phyloP scores from a whole-genome alignment of 106 monocot species.

The Ottelia alismoides region DNA sequence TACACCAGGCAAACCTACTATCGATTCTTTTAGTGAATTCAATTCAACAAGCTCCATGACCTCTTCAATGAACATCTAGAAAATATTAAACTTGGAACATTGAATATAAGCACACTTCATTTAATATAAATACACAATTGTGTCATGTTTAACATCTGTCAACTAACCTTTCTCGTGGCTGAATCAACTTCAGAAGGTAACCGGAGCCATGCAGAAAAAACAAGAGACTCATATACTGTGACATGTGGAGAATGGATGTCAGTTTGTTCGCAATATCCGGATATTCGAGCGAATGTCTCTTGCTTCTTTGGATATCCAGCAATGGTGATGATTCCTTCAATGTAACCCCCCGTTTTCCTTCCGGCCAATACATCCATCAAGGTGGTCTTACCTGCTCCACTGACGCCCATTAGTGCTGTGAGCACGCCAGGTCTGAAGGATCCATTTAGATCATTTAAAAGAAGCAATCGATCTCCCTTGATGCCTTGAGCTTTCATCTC shows the following conservation, averaged over 20 bases:
- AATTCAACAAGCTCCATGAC: slow-evolving; percentile 59
- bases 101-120: not conserved
- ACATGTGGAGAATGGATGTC: slow-evolving; percentile 86
- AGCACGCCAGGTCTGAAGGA: slow-evolving; percentile 13
- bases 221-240: slow-evolving; percentile 66
- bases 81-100: not conserved
- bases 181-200: slow-evolving; percentile 48
- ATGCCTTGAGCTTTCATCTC: slow-evolving; percentile 11
- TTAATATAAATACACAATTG: not conserved
- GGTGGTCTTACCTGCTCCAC: slow-evolving; percentile 14
- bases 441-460: slow-evolving; percentile 7
- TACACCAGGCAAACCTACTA: slow-evolving; percentile 57
- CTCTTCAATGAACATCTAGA: slow-evolving; percentile 56
- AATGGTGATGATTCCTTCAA: slow-evolving; percentile 47
- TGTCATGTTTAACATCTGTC: not conserved
- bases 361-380: slow-evolving; percentile 15
- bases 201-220: slow-evolving; percentile 74
- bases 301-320: slow-evolving; percentile 80
- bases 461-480: slow-evolving; percentile 7
- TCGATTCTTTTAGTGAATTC: slow-evolving; percentile 25
- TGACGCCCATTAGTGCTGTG: slow-evolving; percentile 12
- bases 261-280: slow-evolving; percentile 79
- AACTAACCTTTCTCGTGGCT: slow-evolving; percentile 42
- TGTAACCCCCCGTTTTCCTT: slow-evolving; percentile 14
- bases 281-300: slow-evolving; percentile 69